Percentiles rank a stretch among this genome's conserved stretches.
Evolutionary conservation across 306 rosid species (phyloP).

Genomic region (Arachis hypogaea): DNA sequence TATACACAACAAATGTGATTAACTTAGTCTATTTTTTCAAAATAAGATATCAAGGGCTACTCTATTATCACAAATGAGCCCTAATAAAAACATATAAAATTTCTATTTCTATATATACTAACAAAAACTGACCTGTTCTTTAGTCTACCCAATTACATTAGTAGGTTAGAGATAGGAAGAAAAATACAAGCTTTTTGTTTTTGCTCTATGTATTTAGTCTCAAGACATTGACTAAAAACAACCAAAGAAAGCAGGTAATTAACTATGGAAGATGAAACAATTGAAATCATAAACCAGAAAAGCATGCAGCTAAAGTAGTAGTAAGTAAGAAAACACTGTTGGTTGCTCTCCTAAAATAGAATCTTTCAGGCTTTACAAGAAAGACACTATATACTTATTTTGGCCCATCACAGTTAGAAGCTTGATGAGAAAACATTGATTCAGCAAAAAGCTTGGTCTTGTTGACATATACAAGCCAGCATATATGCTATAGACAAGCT

Average conservation of each 20-base stretch:
- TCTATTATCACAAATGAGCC: slow-evolving; percentile 36
- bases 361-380: neutral
- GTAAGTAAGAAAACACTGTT: neutral
- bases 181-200: no score
- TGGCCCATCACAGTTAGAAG: slow-evolving; percentile 35
- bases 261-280: no score
- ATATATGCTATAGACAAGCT: neutral
- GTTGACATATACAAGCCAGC: slow-evolving; percentile 18
- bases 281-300: no score
- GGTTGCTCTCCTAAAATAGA: slow-evolving; percentile 8
- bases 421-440: slow-evolving; percentile 11
- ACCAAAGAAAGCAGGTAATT: no score
- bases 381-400: slow-evolving; percentile 15
- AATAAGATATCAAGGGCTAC: slow-evolving; percentile 30
- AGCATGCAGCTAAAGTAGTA: no score
- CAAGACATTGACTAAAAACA: no score
- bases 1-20: neutral
- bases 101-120: slow-evolving; percentile 28
- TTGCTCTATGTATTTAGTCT: no score
- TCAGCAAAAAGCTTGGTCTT: slow-evolving; percentile 30
- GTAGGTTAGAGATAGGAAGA: no score
- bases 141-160: no score
- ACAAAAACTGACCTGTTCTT: no score
- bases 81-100: slow-evolving; percentile 29
- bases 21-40: slow-evolving; percentile 13